Percentiles rank a stretch among this genome's conserved stretches.
These are phyloP conservation scores for Malassezia obtusa DNA, from an alignment of 1,284 basidiomycete genomes.

Conservation along the genomic window DNA sequence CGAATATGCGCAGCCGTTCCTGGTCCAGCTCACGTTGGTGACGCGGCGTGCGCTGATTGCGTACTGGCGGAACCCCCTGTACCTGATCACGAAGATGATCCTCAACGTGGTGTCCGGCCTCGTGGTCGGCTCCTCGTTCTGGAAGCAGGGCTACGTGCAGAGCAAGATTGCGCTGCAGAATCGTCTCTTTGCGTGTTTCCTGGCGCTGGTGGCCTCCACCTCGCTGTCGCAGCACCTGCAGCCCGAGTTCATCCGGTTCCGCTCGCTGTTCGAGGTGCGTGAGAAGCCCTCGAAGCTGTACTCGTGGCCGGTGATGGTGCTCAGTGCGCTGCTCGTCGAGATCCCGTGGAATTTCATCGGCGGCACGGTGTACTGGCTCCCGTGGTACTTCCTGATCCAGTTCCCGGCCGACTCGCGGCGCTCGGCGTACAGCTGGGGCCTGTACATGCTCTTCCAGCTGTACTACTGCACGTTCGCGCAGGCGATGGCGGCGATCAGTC, in stretches of 20 bases:
- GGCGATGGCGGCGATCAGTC: slow-evolving; percentile 34
- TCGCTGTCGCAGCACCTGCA: slow-evolving; percentile 41
- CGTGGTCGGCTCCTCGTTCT: slow-evolving; percentile 54
- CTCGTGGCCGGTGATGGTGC: slow-evolving; percentile 56
- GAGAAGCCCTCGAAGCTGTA: slow-evolving; percentile 70
- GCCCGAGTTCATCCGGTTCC: slow-evolving; percentile 52
- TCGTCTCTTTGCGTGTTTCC: slow-evolving; percentile 60
- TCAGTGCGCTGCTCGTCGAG: slow-evolving; percentile 33
- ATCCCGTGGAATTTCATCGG: slow-evolving; percentile 38
- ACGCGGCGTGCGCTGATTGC: slow-evolving; percentile 29
- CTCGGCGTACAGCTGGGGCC: slow-evolving; percentile 37
- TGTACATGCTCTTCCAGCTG: slow-evolving; percentile 30
- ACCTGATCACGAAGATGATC: slow-evolving; percentile 47
- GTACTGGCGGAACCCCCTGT: slow-evolving; percentile 45
- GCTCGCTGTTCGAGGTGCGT: slow-evolving; percentile 61
- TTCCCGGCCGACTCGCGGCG: slow-evolving; percentile 21
- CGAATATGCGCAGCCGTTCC: slow-evolving; percentile 36
- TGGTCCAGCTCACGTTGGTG: slow-evolving; percentile 38
- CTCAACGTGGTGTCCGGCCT: slow-evolving; percentile 53
- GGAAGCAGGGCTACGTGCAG: slow-evolving; percentile 21
- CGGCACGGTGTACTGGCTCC: slow-evolving; percentile 43
- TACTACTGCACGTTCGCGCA: slow-evolving; percentile 39
- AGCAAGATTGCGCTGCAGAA: slow-evolving; percentile 55
- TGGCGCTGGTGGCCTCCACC: slow-evolving; percentile 41
- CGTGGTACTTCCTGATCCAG: slow-evolving; percentile 37